Percentiles rank a stretch among this genome's conserved stretches.
phyloP scores from a whole-genome alignment of 106 monocot species.

The Phalaenopsis equestris region DNA sequence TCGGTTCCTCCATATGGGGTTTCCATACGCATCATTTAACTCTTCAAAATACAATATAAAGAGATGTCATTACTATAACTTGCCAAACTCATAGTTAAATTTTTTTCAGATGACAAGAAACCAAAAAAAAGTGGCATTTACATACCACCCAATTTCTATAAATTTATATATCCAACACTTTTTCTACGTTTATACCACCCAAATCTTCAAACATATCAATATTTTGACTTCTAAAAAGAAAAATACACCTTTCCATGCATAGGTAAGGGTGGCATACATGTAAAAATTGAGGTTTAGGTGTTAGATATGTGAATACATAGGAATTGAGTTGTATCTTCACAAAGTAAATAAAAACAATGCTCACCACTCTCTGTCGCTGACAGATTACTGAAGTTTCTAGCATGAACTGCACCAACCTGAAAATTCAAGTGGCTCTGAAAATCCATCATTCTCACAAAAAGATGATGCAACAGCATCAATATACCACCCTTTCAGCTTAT shows the following conservation, averaged over 20 bases:
- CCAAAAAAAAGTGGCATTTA: background rate
- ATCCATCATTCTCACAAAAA: background rate
- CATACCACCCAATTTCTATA: no score
- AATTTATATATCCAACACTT: no score
- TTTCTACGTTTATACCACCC: no score
- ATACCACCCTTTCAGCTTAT: background rate
- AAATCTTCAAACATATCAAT: no score
- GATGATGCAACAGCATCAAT: background rate
- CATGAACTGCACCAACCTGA: constrained; percentile 61
- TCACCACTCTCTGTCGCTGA: constrained; percentile 74
- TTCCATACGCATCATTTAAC: constrained; percentile 51
- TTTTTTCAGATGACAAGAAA: background rate
- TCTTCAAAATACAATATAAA: constrained; percentile 35
- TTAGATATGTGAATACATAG: no score
- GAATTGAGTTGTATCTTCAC: no score
- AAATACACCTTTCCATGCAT: no score
- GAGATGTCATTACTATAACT: background rate
- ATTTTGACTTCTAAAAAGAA: no score
- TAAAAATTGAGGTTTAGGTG: no score
- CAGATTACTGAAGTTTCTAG: constrained; percentile 61
- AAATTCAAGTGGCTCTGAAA: background rate
- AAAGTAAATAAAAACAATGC: background rate
- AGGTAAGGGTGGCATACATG: no score
- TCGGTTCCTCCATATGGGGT: constrained; percentile 91
- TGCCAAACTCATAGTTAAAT: background rate